Evolutionary conservation across 208 protist species (phyloP).

Genomic region (Acanthamoeba castellanii): DNA sequence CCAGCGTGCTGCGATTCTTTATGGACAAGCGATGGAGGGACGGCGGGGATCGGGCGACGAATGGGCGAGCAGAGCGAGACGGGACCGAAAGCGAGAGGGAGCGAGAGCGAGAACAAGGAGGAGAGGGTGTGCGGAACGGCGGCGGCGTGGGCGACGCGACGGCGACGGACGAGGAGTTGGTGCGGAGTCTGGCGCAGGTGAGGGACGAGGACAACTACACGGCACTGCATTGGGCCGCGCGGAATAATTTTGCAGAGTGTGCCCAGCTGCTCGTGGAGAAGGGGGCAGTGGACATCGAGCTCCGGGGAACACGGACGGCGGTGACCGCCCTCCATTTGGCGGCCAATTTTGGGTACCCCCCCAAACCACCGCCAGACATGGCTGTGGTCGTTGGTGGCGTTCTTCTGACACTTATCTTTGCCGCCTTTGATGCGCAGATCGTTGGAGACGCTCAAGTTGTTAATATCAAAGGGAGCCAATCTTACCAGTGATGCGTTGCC

Average conservation of each 20-base stretch:
- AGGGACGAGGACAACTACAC: constrained; percentile 49
- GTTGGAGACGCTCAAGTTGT: constrained; percentile 33
- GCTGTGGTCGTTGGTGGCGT: not conserved
- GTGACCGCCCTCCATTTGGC: constrained; percentile 40
- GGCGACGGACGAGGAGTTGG: not conserved
- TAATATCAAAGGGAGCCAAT: constrained; percentile 46
- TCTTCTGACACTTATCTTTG: not conserved
- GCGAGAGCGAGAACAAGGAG: not conserved
- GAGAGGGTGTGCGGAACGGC: not conserved
- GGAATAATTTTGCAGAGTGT: constrained; percentile 47
- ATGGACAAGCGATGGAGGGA: constrained; percentile 53
- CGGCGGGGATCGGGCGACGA: not conserved
- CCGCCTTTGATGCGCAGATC: not conserved
- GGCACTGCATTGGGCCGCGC: constrained; percentile 32
- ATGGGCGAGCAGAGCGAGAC: not conserved
- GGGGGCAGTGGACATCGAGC: constrained; percentile 18
- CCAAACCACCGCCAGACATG: not conserved
- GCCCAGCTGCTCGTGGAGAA: constrained; percentile 46
- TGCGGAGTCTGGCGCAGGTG: constrained; percentile 39
- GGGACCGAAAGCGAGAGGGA: not conserved
- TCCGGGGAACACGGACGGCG: not conserved
- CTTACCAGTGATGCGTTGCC: not conserved
- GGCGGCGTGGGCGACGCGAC: not conserved
- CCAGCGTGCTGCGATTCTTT: constrained; percentile 28
- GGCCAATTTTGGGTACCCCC: constrained; percentile 13